These are phyloP conservation scores for Trametes meyenii DNA, from an alignment of 768 basidiomycete species.

Conservation along the genomic window DNA sequence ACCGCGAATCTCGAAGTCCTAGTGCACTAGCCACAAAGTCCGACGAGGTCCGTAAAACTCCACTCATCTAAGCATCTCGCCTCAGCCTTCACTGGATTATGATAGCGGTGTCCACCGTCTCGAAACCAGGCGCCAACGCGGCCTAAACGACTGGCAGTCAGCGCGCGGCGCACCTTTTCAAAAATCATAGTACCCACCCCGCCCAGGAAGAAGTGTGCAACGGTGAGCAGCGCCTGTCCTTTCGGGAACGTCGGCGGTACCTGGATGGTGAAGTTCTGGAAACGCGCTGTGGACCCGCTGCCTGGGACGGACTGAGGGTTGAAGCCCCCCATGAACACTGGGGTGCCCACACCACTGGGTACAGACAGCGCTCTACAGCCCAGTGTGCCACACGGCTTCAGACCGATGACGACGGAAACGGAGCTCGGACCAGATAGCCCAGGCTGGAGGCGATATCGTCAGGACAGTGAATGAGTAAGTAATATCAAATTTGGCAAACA, in stretches of 20 bases:
- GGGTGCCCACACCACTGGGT: not conserved
- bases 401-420: conserved; percentile 9
- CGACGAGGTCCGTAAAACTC: not conserved
- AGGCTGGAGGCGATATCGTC: not conserved
- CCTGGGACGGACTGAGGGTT: not conserved
- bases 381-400: not conserved
- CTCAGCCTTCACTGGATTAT: not conserved
- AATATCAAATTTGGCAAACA: not conserved
- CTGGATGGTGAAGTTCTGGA: conserved; percentile 32
- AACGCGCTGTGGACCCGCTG: not conserved
- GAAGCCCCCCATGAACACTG: conserved; percentile 3
- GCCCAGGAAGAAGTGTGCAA: conserved; percentile 24
- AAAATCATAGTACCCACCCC: conserved; percentile 18
- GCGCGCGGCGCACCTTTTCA: not conserved
- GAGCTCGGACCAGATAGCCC: not conserved
- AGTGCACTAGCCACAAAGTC: not conserved
- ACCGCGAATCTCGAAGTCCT: not conserved
- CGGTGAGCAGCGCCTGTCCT: conserved; percentile 18
- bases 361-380: not conserved
- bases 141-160: not conserved
- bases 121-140: not conserved
- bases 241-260: conserved; percentile 22
- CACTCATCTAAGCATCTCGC: not conserved
- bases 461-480: too few relatives aligned
- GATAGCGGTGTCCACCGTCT: conserved; percentile 1